A percentile compares a stretch with the other conserved stretches of the same genome.
phyloP scores from a whole-genome alignment of 305 asterid genomes.

The Fraxinus velutina region DNA sequence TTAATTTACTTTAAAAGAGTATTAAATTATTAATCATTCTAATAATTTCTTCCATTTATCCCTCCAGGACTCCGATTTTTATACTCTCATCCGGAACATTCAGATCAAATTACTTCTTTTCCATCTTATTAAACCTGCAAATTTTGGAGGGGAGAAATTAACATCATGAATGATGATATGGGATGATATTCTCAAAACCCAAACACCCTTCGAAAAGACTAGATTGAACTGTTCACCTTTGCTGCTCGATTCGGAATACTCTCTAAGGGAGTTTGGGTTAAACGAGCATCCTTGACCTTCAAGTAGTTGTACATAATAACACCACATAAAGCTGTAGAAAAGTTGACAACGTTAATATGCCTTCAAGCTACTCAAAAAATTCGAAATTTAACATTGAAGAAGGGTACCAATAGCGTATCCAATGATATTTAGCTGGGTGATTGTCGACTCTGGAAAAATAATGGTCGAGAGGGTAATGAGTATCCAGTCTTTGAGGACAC shows the following conservation, averaged over 20 bases:
- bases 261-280: conserved; percentile 42
- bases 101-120: conserved; percentile 40
- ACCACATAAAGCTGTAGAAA: conserved; percentile 69
- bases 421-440: conserved; percentile 72
- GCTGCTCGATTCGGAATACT: conserved; percentile 34
- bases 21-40: conserved; percentile 16
- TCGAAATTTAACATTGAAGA: conserved; percentile 19
- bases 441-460: conserved; percentile 84
- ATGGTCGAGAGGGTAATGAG: conserved; percentile 87
- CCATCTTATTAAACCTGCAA: conserved; percentile 20
- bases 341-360: conserved; percentile 16
- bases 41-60: conserved; percentile 31
- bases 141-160: background rate
- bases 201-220: background rate
- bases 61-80: conserved; percentile 22
- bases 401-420: conserved; percentile 88
- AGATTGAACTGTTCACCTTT: conserved; percentile 29
- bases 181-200: background rate
- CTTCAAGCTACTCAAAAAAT: conserved; percentile 6
- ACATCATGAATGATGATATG: background rate
- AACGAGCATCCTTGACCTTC: conserved; percentile 48
- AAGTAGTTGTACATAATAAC: conserved; percentile 67
- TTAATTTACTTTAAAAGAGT: background rate
- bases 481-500: conserved; percentile 96
- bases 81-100: conserved; percentile 37